A percentile compares a stretch with the other conserved stretches of the same genome.
These are phyloP conservation scores for Choanephora cucurbitarum DNA, from an alignment of 371 early-diverging fungal species.

Conservation along the genomic window DNA sequence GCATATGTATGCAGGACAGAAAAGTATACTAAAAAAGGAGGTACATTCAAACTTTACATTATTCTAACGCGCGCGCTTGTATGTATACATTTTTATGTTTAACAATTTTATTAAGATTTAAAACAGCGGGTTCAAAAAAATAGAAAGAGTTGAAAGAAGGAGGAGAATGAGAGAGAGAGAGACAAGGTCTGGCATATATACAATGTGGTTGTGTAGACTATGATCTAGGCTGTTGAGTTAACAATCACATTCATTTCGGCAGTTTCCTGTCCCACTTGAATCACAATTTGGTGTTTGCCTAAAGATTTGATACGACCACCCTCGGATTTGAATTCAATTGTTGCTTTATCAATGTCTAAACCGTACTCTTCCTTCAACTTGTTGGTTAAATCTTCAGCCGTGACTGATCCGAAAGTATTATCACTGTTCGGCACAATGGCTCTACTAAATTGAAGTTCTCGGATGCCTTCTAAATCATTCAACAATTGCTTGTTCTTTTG, in stretches of 20 bases:
- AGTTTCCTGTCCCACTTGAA: slow-evolving; percentile 31
- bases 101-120: neutral
- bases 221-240: slow-evolving; percentile 25
- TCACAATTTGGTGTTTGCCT: slow-evolving; percentile 36
- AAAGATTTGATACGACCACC: slow-evolving; percentile 50
- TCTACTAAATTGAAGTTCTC: slow-evolving; percentile 37
- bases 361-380: slow-evolving; percentile 43
- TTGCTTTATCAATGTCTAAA: slow-evolving; percentile 36
- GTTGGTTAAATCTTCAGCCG: slow-evolving; percentile 43
- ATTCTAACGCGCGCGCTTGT: neutral
- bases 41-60: neutral
- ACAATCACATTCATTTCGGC: slow-evolving; percentile 34
- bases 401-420: slow-evolving; percentile 55
- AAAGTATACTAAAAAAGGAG: slow-evolving; percentile 7
- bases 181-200: neutral
- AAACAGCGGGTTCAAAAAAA: neutral
- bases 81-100: neutral
- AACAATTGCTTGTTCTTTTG: slow-evolving; percentile 21
- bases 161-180: neutral
- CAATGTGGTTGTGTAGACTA: slow-evolving; percentile 3
- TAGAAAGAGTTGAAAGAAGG: neutral
- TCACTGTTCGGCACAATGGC: slow-evolving; percentile 45
- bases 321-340: slow-evolving; percentile 42
- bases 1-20: neutral
- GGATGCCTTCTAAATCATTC: slow-evolving; percentile 26